These are phyloP conservation scores for Boeremia exigua DNA, from an alignment of 2,329 filamentous ascomycete species.

Conservation along the genomic window DNA sequence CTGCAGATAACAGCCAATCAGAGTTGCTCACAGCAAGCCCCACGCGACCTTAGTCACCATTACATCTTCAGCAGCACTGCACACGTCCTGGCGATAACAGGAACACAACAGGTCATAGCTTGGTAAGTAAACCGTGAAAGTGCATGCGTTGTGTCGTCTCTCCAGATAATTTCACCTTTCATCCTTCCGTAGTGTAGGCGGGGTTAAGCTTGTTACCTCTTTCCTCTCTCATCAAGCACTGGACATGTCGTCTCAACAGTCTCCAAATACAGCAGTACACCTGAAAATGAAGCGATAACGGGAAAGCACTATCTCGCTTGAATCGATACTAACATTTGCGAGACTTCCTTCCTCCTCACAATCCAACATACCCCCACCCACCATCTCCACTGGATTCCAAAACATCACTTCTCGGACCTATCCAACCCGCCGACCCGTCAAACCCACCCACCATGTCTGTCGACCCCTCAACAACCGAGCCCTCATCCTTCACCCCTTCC, in stretches of 20 bases:
- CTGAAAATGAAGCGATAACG: no score
- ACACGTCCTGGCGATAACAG: background rate
- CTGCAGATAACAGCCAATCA: constrained; percentile 7
- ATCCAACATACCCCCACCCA: background rate
- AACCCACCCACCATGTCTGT: background rate
- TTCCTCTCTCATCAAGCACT: no score
- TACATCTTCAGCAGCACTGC: constrained; percentile 5
- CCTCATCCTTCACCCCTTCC: constrained; percentile 31
- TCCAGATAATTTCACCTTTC: no score
- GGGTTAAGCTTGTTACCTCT: no score
- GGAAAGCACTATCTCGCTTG: no score
- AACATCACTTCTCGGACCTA: background rate
- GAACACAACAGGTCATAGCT: background rate
- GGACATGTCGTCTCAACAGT: no score
- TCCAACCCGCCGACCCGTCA: background rate
- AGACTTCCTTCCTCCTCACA: background rate
- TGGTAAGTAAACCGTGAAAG: background rate
- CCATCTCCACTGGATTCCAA: background rate
- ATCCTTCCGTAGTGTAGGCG: no score
- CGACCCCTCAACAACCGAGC: constrained; percentile 31
- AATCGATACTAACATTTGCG: no score
- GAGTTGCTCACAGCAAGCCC: background rate
- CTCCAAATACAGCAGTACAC: no score
- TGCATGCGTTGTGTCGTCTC: background rate
- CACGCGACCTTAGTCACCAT: constrained; percentile 16